A percentile compares a stretch with the other conserved stretches of the same genome.
Conservation (phyloP, 495 filamentous ascomycete species). For the Neurospora tetraspora region DNA sequence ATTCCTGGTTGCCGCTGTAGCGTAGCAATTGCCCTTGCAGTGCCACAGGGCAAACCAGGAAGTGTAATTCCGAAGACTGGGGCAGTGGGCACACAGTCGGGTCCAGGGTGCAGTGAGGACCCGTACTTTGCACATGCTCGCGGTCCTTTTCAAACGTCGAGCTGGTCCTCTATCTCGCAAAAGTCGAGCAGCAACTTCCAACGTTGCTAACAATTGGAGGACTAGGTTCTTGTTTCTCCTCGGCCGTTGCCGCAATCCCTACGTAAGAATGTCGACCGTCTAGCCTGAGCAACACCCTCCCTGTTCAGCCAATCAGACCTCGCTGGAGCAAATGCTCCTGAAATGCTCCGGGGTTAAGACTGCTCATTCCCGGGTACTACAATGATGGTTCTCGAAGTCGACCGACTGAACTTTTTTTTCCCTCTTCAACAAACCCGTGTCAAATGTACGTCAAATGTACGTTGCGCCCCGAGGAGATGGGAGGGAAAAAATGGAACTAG, state of each 20-base stretch:
- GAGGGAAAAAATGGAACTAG: background rate
- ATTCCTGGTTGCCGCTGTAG: background rate
- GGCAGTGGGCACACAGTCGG: no score
- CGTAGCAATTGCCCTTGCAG: background rate
- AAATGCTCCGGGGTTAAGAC: background rate
- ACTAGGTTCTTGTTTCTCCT: background rate
- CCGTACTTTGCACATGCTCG: background rate
- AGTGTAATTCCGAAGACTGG: background rate
- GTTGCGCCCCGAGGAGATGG: background rate
- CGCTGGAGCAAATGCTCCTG: background rate
- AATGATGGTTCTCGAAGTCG: background rate
- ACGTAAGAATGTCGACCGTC: background rate
- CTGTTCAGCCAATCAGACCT: background rate
- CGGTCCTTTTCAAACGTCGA: background rate
- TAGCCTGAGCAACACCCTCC: no score
- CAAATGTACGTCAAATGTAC: background rate
- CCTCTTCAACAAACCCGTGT: background rate
- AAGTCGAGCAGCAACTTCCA: background rate
- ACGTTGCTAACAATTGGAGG: background rate
- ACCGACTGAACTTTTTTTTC: background rate
- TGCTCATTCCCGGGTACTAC: background rate
- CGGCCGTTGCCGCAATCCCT: background rate
- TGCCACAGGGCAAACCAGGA: background rate
- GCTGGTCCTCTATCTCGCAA: background rate
- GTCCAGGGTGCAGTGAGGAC: background rate